Conservation (phyloP, 2,329 filamentous ascomycete genomes). For the Penicillium concentricum region DNA sequence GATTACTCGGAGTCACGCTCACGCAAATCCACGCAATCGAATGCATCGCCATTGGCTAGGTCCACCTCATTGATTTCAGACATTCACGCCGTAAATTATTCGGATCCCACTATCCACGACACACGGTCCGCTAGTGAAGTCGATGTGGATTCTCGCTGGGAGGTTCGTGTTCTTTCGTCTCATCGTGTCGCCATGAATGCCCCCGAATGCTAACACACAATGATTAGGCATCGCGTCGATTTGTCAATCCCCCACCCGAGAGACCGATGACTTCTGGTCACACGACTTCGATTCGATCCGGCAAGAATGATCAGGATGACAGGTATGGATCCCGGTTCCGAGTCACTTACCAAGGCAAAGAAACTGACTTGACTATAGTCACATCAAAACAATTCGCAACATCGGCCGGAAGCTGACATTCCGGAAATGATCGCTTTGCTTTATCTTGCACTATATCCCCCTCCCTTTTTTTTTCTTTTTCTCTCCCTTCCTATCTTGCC, state of each 20-base stretch:
- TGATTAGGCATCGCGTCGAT: conserved; percentile 33
- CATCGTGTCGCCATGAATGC: background rate
- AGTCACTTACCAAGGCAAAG: background rate
- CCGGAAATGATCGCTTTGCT: conserved; percentile 16
- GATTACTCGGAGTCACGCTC: conserved; percentile 39
- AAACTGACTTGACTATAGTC: conserved; percentile 18
- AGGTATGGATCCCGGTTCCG: conserved; percentile 25
- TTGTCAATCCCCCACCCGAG: conserved; percentile 31
- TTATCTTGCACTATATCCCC: background rate
- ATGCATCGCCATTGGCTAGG: conserved; percentile 36
- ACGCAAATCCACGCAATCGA: conserved; percentile 37
- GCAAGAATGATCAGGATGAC: conserved; percentile 31
- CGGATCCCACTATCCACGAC: conserved; percentile 28
- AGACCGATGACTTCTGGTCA: conserved; percentile 34
- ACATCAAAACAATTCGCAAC: conserved; percentile 36
- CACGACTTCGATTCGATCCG: conserved; percentile 24
- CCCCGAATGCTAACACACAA: conserved; percentile 16
- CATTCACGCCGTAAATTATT: conserved; percentile 23
- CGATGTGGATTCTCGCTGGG: conserved; percentile 40
- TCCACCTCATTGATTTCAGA: conserved; percentile 38
- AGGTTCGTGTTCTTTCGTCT: conserved; percentile 29
- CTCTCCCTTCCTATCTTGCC: conserved; percentile 2
- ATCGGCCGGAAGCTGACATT: conserved; percentile 39
- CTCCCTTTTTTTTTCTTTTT: background rate
- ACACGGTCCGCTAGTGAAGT: conserved; percentile 37